Conservation (phyloP, 257 asterid species). For the Eucommia ulmoides region DNA sequence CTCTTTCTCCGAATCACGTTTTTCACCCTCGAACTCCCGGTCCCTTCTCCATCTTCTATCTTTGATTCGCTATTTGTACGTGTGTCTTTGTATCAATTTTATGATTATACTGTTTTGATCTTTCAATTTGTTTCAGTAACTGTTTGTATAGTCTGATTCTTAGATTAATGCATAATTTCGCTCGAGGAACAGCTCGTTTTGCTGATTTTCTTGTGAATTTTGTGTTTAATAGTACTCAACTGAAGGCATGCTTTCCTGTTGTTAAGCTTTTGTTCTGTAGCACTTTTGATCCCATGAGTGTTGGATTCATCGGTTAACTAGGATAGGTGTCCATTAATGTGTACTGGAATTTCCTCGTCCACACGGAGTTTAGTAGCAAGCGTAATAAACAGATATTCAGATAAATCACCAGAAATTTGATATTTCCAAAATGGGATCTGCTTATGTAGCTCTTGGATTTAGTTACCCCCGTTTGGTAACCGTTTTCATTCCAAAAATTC, state of each 20-base stretch:
- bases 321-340: too few species aligned
- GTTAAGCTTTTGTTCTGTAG: too few species aligned
- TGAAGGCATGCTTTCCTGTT: too few species aligned
- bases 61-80: constrained; percentile 7
- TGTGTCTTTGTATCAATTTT: constrained; percentile 7
- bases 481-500: too few species aligned
- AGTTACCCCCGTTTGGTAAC: too few species aligned
- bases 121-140: background rate
- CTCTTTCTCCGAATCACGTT: background rate
- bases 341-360: too few species aligned
- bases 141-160: background rate
- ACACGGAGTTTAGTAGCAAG: too few species aligned
- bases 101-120: background rate
- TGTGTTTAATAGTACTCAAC: background rate
- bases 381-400: too few species aligned
- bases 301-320: too few species aligned
- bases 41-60: background rate
- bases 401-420: background rate
- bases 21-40: background rate
- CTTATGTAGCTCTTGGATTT: background rate
- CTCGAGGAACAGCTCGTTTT: constrained; percentile 1
- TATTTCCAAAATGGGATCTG: background rate
- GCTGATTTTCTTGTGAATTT: constrained; percentile 7
- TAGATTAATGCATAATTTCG: background rate
- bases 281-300: too few species aligned